phyloP scores from a whole-genome alignment of 2,329 filamentous ascomycete genomes.

The Epichloe bromicola region DNA sequence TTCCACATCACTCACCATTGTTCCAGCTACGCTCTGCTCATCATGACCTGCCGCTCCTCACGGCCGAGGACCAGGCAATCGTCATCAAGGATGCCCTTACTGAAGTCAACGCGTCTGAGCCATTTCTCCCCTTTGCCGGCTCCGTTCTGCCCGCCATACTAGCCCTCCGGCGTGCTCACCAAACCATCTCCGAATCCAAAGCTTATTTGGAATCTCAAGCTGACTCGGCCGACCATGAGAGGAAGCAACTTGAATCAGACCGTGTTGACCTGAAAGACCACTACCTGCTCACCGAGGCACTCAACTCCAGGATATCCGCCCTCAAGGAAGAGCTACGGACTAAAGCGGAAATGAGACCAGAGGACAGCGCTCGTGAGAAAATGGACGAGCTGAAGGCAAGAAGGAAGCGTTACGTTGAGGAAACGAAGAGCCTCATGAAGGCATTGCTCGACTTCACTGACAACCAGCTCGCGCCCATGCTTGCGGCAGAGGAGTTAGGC shows the following conservation, averaged over 20 bases:
- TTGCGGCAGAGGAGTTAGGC: constrained; percentile 73
- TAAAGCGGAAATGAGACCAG: constrained; percentile 43
- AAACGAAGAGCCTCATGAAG: constrained; percentile 47
- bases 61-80: constrained; percentile 18
- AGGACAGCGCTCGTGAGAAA: constrained; percentile 49
- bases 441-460: constrained; percentile 60
- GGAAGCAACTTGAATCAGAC: constrained; percentile 37
- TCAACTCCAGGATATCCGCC: constrained; percentile 43
- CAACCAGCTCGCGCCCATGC: constrained; percentile 55
- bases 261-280: constrained; percentile 40
- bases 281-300: constrained; percentile 37
- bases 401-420: constrained; percentile 45
- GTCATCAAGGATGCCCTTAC: constrained; percentile 54
- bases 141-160: constrained; percentile 61
- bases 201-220: constrained; percentile 38
- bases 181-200: constrained; percentile 51
- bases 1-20: not conserved
- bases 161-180: constrained; percentile 54
- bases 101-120: constrained; percentile 45
- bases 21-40: constrained; percentile 17
- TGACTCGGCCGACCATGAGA: constrained; percentile 27
- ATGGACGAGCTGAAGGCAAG: constrained; percentile 47
- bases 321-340: constrained; percentile 45
- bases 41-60: constrained; percentile 10
- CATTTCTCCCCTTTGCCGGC: constrained; percentile 51